A percentile compares a stretch with the other conserved stretches of the same genome.
phyloP scores from a whole-genome alignment of 140 eudicot species.

The Anethum foeniculum region DNA sequence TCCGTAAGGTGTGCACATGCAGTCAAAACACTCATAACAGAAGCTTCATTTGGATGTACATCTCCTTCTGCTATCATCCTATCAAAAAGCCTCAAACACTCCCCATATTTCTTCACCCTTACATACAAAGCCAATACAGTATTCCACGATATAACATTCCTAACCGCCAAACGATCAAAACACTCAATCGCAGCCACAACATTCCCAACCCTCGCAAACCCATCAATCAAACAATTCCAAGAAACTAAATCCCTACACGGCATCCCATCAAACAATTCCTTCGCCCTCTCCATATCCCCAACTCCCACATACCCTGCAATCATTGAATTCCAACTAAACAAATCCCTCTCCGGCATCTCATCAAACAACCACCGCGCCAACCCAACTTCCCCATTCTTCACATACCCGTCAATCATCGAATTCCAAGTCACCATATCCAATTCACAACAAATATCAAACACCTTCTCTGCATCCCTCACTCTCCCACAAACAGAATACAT shows the following conservation, averaged over 20 bases:
- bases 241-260: conserved; percentile 49
- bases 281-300: conserved; percentile 42
- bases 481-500: conserved; percentile 43
- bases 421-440: conserved; percentile 61
- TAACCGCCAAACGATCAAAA: conserved; percentile 45
- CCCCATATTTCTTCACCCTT: conserved; percentile 28
- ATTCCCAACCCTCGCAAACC: conserved; percentile 46
- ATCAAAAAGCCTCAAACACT: conserved; percentile 51
- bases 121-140: conserved; percentile 49
- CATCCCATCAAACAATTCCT: conserved; percentile 55
- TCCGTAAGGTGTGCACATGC: conserved; percentile 59
- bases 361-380: conserved; percentile 40
- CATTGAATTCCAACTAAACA: conserved; percentile 60
- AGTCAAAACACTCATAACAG: conserved; percentile 52
- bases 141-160: conserved; percentile 59
- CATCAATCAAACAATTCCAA: conserved; percentile 58
- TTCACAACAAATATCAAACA: conserved; percentile 45
- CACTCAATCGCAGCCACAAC: conserved; percentile 27
- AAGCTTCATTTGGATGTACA: conserved; percentile 50
- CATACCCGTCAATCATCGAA: conserved; percentile 58
- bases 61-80: conserved; percentile 38
- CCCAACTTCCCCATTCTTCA: conserved; percentile 47
- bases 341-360: conserved; percentile 51
- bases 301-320: conserved; percentile 43
- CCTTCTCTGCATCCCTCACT: conserved; percentile 30